Base-by-base conservation (phyloP, 2,329 filamentous ascomycete genomes). In the Moelleriella libera region DNA sequence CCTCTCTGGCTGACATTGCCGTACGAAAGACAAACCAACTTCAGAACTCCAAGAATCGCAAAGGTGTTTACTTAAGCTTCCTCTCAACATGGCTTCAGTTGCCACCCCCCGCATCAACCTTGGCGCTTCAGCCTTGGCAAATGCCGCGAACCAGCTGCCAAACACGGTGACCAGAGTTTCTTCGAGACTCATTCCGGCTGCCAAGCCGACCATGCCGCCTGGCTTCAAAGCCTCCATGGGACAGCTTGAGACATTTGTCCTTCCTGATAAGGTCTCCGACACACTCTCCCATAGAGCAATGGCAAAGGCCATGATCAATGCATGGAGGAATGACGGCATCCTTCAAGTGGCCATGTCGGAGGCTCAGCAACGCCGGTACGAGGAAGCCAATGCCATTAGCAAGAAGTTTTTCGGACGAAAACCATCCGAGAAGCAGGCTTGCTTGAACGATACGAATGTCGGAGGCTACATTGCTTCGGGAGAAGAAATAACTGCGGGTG, bases 401-500 rank as follows among this genome's bases (percentile, higher is more conserved):
- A 57, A 58, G 45, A 50, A 54, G 5, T 72, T 71, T 57, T 72
- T 72, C 50, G 39, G 44, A 6, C 60, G 59, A 12, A 55, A 62
- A 0, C 58, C 58, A 42, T 49, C 50, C 2, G 56, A 67, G 47
- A 74, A 74, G 49, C 60, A 60, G 2, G 58, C 60, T 1, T 71
- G 68, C 41, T 58, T 73, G 6, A 68, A 74, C 51, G 58, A 59
- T 11, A 60, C 64, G 50, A 72, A 67, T 51, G 74, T 70, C 44
- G 55, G 69, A 0, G 71, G 71, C 3, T 74, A 74, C 52, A 66
- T 73, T 44, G 71, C 69, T 29, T 71, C 67, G 0, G 70, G 70
- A 0, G 70, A 74, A 52, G 68, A 71, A 54, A 61, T 71, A 3
- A 71, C 68, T 3, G 62, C 69, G 47, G 69, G 69, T 37, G 63